Percentiles rank a stretch among this genome's conserved stretches.
These are phyloP conservation scores for Ophiosphaerella herpotricha DNA, from an alignment of 2,329 filamentous ascomycete species.

Conservation along the genomic window DNA sequence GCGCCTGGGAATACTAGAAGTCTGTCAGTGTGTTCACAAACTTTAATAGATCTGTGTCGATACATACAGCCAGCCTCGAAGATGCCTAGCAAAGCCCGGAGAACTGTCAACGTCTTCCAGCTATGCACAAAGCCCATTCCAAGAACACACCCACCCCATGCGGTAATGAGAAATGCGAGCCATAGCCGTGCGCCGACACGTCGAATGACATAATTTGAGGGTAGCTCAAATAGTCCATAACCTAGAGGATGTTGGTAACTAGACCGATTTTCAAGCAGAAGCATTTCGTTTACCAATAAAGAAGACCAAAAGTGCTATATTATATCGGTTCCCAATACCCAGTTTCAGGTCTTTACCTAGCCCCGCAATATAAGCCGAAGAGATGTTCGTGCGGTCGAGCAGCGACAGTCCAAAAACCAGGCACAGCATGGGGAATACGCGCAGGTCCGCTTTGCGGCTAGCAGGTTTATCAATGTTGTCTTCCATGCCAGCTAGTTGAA, in stretches of 20 bases:
- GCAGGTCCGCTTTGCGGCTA: conserved; percentile 36
- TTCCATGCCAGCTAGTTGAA: too few relatives aligned
- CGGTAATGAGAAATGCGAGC: conserved; percentile 35
- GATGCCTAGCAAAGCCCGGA: conserved; percentile 24
- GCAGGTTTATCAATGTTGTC: not conserved
- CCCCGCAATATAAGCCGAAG: conserved; percentile 28
- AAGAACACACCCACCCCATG: conserved; percentile 29
- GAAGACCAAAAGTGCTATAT: conserved; percentile 38
- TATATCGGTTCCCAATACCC: conserved; percentile 27
- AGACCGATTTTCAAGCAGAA: too few relatives aligned
- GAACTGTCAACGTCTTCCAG: conserved; percentile 25
- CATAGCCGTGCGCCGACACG: conserved; percentile 37
- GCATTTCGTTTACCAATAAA: conserved; percentile 25
- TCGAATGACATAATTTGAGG: conserved; percentile 38
- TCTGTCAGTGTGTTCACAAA: not conserved
- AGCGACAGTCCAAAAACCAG: conserved; percentile 37
- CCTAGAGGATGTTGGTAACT: conserved; percentile 5
- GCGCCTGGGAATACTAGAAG: conserved; percentile 27
- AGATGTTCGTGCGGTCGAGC: conserved; percentile 29
- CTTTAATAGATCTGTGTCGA: not conserved
- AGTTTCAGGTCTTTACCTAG: conserved; percentile 18
- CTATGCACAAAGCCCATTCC: conserved; percentile 31
- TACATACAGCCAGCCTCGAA: conserved; percentile 32
- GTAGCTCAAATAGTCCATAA: conserved; percentile 39
- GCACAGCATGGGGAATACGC: conserved; percentile 42